phyloP scores from a whole-genome alignment of 805 yeast genomes.

The Metschnikowia dekortorum region DNA sequence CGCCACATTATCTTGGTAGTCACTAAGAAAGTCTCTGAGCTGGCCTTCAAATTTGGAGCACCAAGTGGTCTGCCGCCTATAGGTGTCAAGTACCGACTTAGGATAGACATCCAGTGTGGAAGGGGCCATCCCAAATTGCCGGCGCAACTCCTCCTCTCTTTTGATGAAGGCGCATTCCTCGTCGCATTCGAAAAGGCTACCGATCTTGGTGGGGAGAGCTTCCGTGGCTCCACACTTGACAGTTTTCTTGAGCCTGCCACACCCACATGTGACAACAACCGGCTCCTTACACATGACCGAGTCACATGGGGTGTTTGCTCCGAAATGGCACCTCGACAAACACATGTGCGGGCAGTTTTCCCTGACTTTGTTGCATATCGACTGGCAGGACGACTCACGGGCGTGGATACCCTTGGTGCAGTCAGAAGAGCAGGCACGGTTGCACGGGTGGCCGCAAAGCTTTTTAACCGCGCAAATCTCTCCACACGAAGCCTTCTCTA shows the following conservation, averaged over 20 bases:
- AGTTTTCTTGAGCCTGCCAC: conserved; percentile 51
- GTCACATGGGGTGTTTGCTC: conserved; percentile 45
- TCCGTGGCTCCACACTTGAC: conserved; percentile 57
- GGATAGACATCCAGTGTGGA: conserved; percentile 29
- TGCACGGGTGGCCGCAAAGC: conserved; percentile 43
- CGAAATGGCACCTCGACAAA: conserved; percentile 57
- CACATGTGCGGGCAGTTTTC: conserved; percentile 67
- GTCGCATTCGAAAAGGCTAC: conserved; percentile 54
- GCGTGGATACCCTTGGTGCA: conserved; percentile 63
- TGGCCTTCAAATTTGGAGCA: conserved; percentile 57
- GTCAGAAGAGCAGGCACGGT: conserved; percentile 53
- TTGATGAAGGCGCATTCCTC: conserved; percentile 59
- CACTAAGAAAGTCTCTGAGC: conserved; percentile 46
- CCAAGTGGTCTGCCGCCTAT: conserved; percentile 59
- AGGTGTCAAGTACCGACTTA: conserved; percentile 44
- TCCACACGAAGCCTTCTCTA: conserved; percentile 62
- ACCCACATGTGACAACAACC: conserved; percentile 54
- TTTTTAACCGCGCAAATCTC: conserved; percentile 28
- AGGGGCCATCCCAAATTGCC: conserved; percentile 47
- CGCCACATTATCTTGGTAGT: conserved; percentile 21
- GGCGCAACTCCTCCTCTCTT: conserved; percentile 58
- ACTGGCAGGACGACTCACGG: conserved; percentile 45
- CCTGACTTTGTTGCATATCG: conserved; percentile 52
- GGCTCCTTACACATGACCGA: conserved; percentile 45
- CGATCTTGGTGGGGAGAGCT: conserved; percentile 27